phyloP scores from a whole-genome alignment of 495 filamentous ascomycete genomes.

The Penicillium waksmanii region DNA sequence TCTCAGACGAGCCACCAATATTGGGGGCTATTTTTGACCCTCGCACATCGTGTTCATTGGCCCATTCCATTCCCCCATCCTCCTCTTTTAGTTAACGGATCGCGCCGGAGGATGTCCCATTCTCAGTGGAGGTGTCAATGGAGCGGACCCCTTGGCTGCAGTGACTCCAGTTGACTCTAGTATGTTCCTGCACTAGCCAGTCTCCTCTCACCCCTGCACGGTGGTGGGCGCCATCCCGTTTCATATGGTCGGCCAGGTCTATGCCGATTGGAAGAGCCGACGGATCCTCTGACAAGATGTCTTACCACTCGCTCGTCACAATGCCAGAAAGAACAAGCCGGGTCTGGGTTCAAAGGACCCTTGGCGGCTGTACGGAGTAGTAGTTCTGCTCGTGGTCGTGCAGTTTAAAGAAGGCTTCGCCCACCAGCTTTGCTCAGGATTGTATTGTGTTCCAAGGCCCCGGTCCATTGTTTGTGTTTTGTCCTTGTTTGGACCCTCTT shows the following conservation, averaged over 20 bases:
- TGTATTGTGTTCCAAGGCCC: neutral
- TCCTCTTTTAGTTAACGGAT: slow-evolving; percentile 1
- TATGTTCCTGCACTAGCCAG: slow-evolving; percentile 3
- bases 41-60: neutral
- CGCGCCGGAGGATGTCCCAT: neutral
- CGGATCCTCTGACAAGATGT: slow-evolving; percentile 18
- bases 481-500: slow-evolving; percentile 1
- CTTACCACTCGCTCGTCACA: slow-evolving; percentile 20
- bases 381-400: neutral
- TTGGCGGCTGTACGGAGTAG: neutral
- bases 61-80: neutral
- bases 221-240: slow-evolving; percentile 13
- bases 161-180: neutral
- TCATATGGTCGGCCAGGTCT: slow-evolving; percentile 12
- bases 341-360: neutral
- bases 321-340: slow-evolving; percentile 3
- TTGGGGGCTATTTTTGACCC: slow-evolving; percentile 2
- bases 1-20: neutral
- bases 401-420: slow-evolving; percentile 7
- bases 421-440: neutral
- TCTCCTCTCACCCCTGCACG: neutral
- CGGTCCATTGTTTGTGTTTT: neutral
- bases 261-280: slow-evolving; percentile 20
- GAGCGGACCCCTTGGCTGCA: neutral
- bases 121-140: neutral